A percentile compares a stretch with the other conserved stretches of the same genome.
Evolutionary conservation across 2,329 filamentous ascomycete species (phyloP).

Genomic region (Apiospora saccharicola): DNA sequence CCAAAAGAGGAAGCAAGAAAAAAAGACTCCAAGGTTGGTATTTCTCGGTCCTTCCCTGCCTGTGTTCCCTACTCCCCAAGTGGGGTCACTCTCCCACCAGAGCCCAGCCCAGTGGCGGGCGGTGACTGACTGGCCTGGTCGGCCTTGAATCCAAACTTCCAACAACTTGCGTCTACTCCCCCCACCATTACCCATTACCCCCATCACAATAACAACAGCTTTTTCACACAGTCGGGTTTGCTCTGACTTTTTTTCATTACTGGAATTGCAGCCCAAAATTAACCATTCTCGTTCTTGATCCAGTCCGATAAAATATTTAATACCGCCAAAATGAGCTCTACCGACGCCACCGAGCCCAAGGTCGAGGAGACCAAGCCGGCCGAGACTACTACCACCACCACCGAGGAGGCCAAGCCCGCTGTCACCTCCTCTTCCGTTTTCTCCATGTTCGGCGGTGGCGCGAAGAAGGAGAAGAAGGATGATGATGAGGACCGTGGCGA

Average conservation of each 20-base stretch:
- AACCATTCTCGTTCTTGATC: conserved; percentile 21
- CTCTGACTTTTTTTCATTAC: background rate
- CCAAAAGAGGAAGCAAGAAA: background rate
- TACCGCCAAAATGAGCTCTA: conserved; percentile 53
- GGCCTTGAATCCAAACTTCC: background rate
- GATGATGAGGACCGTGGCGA: conserved; percentile 84
- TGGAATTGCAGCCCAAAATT: conserved; percentile 16
- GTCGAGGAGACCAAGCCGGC: conserved; percentile 56
- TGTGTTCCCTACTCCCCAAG: background rate
- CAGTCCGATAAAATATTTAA: conserved; percentile 26
- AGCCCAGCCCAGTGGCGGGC: conserved; percentile 15
- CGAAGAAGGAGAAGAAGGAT: conserved; percentile 95
- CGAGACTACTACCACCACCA: conserved; percentile 40
- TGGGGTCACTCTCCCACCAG: background rate
- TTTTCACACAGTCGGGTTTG: conserved; percentile 1
- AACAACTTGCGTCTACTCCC: background rate
- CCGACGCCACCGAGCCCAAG: conserved; percentile 62
- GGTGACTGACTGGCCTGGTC: conserved; percentile 9
- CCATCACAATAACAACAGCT: conserved; percentile 7
- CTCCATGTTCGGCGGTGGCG: conserved; percentile 98
- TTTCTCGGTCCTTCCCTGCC: background rate
- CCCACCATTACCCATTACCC: conserved; percentile 4
- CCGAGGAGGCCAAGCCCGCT: conserved; percentile 48
- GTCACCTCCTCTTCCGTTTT: conserved; percentile 76
- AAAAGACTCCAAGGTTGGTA: background rate